Evolutionary conservation across 176 grass and related monocot genomes (phyloP).

Genomic region (Calamus simplicifolius): DNA sequence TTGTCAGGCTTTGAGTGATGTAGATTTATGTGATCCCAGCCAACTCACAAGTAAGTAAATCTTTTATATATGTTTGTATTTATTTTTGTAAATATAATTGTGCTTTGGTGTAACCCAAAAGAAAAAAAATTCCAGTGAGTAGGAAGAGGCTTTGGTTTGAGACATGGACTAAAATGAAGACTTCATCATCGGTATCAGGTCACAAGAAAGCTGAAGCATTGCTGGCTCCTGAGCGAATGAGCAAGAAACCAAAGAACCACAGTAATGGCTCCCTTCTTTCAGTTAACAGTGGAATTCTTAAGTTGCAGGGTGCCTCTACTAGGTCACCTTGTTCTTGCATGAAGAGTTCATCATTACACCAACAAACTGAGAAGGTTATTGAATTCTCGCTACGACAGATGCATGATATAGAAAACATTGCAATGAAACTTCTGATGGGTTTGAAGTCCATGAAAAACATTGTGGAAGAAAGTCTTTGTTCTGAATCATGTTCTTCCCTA

Average conservation of each 20-base stretch:
- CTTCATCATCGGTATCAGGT: constrained; percentile 13
- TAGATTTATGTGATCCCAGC: constrained; percentile 17
- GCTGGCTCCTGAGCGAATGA: constrained; percentile 16
- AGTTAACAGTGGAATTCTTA: constrained; percentile 41
- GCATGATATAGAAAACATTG: constrained; percentile 81
- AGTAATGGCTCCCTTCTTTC: constrained; percentile 2
- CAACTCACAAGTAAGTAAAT: constrained; percentile 21
- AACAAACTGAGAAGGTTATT: constrained; percentile 63
- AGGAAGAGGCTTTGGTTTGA: constrained; percentile 27
- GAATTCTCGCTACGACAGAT: constrained; percentile 86
- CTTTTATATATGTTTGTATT: neutral
- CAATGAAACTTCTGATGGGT: constrained; percentile 63
- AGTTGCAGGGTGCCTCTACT: constrained; percentile 30
- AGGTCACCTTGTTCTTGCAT: constrained; percentile 36
- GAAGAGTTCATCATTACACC: constrained; percentile 31
- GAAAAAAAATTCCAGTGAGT: constrained; percentile 8
- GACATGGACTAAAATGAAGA: constrained; percentile 22
- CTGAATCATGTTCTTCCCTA: constrained; percentile 36
- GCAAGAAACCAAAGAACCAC: constrained; percentile 27
- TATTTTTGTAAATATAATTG: neutral
- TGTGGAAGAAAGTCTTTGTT: constrained; percentile 56
- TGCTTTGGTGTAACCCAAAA: constrained; percentile 1
- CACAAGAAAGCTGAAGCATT: constrained; percentile 20
- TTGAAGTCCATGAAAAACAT: constrained; percentile 75
- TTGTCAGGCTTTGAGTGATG: constrained; percentile 22